Base-by-base conservation (phyloP, 1,284 basidiomycete species). In the Anthracocystis walkeri region DNA sequence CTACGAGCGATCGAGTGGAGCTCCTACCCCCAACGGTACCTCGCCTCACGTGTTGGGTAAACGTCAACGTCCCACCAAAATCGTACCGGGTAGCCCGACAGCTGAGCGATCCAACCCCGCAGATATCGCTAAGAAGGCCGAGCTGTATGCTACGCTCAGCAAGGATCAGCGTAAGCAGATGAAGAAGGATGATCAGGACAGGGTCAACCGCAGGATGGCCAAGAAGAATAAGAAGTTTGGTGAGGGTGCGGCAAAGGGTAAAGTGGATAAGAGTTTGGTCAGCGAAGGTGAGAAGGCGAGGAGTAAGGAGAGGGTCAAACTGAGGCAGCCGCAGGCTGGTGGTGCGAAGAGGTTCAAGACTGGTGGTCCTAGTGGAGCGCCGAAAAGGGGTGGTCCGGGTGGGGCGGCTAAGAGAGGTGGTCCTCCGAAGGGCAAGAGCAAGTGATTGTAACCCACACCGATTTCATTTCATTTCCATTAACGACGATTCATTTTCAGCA, bases 11-110 rank as follows among this genome's bases (percentile, higher is more conserved):
- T 75, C 80, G 1, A 74, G 60, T 20, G 82, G 82, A 12, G 82
- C 82, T 7, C 82, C 82, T 11, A 82, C 82, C 16, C 82, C 82
- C 27, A 80, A 81, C 45, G 82, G 82, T 27, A 77, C 80, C 14
- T 81, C 79, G 5, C 82, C 82, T 0, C 52, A 68, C n/a, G 57
- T 29, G 10, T 25, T 57, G 18, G 50, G 27, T 3, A 63, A 52
- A 40, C 44, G 46, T 27, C 60, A 25, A 45, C 53, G 49, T 18
- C 29, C 50, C 1, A 62, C 59, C 21, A 63, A 59, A 51, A 58
- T 65, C 31, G 35, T 53, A 11, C 62, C 66, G 18, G 53, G 55
- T 51, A 74, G 56, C 27, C 64, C 65, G 1, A 64, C 44, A 14
- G 29, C 63, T 14, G n/a, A 50, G 14, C 49, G 54, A 8, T n/a